These are phyloP conservation scores for Sclerotinia minor DNA, from an alignment of 2,329 filamentous ascomycete genomes.

Conservation along the genomic window DNA sequence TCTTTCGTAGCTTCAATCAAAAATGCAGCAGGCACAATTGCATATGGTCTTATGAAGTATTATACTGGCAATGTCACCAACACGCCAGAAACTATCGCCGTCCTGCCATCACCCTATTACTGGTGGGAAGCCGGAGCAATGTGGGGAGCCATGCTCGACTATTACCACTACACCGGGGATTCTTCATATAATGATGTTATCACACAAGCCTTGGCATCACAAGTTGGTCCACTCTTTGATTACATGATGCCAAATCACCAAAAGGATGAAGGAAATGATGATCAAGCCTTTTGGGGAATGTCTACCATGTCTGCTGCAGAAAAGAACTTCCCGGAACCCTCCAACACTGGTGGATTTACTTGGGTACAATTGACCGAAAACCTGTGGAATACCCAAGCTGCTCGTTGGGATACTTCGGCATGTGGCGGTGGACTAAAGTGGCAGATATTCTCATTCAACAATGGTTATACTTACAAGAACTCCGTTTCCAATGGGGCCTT, in stretches of 20 bases:
- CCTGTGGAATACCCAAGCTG: slow-evolving; percentile 69
- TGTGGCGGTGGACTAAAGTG: slow-evolving; percentile 75
- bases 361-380: slow-evolving; percentile 69
- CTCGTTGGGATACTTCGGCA: slow-evolving; percentile 66
- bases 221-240: slow-evolving; percentile 59
- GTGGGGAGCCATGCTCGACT: slow-evolving; percentile 69
- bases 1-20: slow-evolving; percentile 57
- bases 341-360: slow-evolving; percentile 52
- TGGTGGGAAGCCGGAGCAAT: slow-evolving; percentile 59
- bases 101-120: slow-evolving; percentile 66
- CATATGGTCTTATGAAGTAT: slow-evolving; percentile 61
- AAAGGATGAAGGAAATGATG: slow-evolving; percentile 70
- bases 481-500: slow-evolving; percentile 78
- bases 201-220: slow-evolving; percentile 58
- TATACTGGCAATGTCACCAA: slow-evolving; percentile 63
- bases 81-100: slow-evolving; percentile 55
- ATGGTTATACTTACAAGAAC: slow-evolving; percentile 82
- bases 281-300: slow-evolving; percentile 74
- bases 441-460: slow-evolving; percentile 79
- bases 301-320: slow-evolving; percentile 68
- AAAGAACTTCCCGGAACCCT: slow-evolving; percentile 62
- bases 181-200: slow-evolving; percentile 60
- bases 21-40: slow-evolving; percentile 59
- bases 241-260: slow-evolving; percentile 59
- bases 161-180: slow-evolving; percentile 67